Base-by-base conservation (phyloP, 176 grass and related monocot genomes). In the Echinochloa phyllopogon region DNA sequence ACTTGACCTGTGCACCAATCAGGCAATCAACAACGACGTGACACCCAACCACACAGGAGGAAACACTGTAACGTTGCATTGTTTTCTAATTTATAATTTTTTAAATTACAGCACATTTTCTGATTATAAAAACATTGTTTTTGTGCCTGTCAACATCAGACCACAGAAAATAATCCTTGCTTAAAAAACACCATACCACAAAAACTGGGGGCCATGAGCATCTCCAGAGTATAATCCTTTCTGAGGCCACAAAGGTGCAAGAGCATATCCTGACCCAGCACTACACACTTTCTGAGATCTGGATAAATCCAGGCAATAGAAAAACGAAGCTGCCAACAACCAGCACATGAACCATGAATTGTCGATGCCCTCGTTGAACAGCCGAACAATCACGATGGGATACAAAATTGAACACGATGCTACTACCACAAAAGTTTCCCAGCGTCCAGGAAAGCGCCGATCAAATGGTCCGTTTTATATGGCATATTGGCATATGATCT, bases 21-120 rank as follows among this genome's bases (percentile, higher is more conserved):
- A 78, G 15, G 41, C 68, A 74, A 65, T 3, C 24, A 78, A 53
- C 65, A 64, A 41, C 62, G 82, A 81, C 62, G 65, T 33, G 69
- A 42, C 83, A 81, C 77, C 43, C 13, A 70, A 65, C 87, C 47
- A 29, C 27, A 52, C 17, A 29, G 20, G 42, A 71, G 4, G 0
- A 83, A 29, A 50, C 50, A 77, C 27, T 38, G 1, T 49, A 51
- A 51, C 45, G 70, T 36, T 33, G 1, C 13, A 16, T 37, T 37
- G 6, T 56, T 37, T 53, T 33, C 50, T 21, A 38, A 21, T 53
- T 53, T 53, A 37, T 51, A 25, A 4, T 71, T 71, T 24, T 45
- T 1, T 25, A 1, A 27, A 49, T 29, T 12, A 2, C 10, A 71
- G 42, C 29, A 57, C 8, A 29, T 73, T 37, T 52, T 48, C 7